These are phyloP conservation scores for Pyrenophora graminea DNA, from an alignment of 2,329 filamentous ascomycete genomes.

Conservation along the genomic window DNA sequence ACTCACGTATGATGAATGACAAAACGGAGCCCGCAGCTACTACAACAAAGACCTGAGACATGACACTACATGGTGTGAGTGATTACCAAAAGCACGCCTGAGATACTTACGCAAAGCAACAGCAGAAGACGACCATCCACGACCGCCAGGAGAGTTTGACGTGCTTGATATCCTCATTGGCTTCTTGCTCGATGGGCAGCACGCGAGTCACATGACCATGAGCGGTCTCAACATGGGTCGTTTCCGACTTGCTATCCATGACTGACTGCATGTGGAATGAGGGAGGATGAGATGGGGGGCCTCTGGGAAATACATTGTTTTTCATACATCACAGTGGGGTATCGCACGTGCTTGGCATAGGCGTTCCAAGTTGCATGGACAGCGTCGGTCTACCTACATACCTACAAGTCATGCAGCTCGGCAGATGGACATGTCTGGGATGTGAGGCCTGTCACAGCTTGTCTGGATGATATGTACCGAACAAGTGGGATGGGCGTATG, in stretches of 20 bases:
- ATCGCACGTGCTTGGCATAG: neutral
- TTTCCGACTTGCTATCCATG: slow-evolving; percentile 29
- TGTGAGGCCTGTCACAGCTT: neutral
- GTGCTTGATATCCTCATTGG: slow-evolving; percentile 42
- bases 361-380: neutral
- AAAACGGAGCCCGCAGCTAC: slow-evolving; percentile 61
- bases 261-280: neutral
- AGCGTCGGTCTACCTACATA: slow-evolving; percentile 1
- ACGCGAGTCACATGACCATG: slow-evolving; percentile 20
- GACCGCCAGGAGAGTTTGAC: slow-evolving; percentile 60
- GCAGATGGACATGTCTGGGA: slow-evolving; percentile 17
- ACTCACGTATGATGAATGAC: slow-evolving; percentile 60
- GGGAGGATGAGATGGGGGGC: neutral
- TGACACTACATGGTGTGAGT: slow-evolving; percentile 41
- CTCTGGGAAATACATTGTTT: neutral
- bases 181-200: slow-evolving; percentile 36
- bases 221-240: slow-evolving; percentile 18
- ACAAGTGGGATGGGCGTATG: slow-evolving; percentile 7
- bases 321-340: slow-evolving; percentile 1
- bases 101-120: slow-evolving; percentile 51
- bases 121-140: slow-evolving; percentile 57
- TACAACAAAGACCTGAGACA: slow-evolving; percentile 61
- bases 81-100: slow-evolving; percentile 2
- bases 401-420: slow-evolving; percentile 13
- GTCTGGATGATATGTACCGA: slow-evolving; percentile 15